Evolutionary conservation across 805 yeast genomes (phyloP).

Genomic region (Peterozyma toletana): DNA sequence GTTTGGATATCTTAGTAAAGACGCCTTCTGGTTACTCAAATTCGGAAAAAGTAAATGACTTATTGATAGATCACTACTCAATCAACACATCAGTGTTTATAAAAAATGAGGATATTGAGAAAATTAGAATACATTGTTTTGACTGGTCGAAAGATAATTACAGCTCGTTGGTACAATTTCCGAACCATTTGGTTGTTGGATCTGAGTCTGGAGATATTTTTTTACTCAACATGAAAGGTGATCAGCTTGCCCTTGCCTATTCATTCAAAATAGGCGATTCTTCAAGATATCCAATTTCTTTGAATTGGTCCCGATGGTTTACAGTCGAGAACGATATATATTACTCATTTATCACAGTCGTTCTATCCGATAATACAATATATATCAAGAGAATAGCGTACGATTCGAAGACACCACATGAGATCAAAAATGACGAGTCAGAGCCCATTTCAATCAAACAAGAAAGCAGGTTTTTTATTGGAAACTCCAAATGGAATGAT

Average conservation of each 20-base stretch:
- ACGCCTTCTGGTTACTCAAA: conserved; percentile 12
- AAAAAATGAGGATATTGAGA: conserved; percentile 8
- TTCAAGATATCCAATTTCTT: neutral
- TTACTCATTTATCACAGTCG: neutral
- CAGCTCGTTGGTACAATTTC: neutral
- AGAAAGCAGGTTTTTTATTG: neutral
- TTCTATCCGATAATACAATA: conserved; percentile 1
- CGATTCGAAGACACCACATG: neutral
- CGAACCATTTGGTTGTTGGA: conserved; percentile 2
- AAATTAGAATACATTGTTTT: conserved; percentile 17
- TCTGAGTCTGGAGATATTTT: conserved; percentile 3
- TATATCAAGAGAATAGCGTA: neutral
- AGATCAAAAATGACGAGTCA: neutral
- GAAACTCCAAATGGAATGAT: neutral
- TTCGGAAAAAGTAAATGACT: conserved; percentile 9
- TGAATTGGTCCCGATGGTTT: conserved; percentile 9
- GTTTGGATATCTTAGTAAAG: conserved; percentile 11
- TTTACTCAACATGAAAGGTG: neutral
- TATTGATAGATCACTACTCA: conserved; percentile 6
- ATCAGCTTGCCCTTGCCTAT: neutral
- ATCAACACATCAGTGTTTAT: conserved; percentile 11
- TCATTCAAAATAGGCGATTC: neutral
- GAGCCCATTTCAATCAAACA: neutral
- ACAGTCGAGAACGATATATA: neutral
- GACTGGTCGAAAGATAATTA: conserved; percentile 9